Evolutionary conservation across 2,329 filamentous ascomycete species (phyloP).

Genomic region (Epichloe sp.): DNA sequence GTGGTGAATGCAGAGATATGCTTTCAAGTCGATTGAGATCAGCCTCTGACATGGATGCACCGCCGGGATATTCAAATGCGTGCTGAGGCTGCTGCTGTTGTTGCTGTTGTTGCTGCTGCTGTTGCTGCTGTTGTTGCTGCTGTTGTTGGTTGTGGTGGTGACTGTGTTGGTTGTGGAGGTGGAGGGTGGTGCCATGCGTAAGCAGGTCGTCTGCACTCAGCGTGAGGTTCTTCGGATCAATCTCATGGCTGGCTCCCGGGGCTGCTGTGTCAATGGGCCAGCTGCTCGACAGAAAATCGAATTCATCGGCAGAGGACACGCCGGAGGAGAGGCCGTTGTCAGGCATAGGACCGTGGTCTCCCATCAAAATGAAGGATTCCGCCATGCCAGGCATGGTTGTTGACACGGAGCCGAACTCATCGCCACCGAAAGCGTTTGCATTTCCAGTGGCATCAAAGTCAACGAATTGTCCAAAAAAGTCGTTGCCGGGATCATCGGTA

Average conservation of each 20-base stretch:
- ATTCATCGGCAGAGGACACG: conserved; percentile 23
- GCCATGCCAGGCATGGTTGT: conserved; percentile 13
- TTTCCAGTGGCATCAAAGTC: conserved; percentile 20
- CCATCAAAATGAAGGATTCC: conserved; percentile 16
- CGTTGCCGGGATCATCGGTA: conserved; percentile 16
- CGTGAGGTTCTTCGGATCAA: conserved; percentile 17
- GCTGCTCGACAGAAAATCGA: conserved; percentile 23
- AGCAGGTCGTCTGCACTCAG: conserved; percentile 7
- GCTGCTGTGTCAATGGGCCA: conserved; percentile 16
- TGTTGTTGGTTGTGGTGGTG: not conserved
- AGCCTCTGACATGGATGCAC: conserved; percentile 32
- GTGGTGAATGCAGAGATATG: conserved; percentile 31
- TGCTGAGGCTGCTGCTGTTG: conserved; percentile 1
- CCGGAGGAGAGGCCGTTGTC: conserved; percentile 22
- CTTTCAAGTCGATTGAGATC: conserved; percentile 33
- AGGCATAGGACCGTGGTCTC: conserved; percentile 5
- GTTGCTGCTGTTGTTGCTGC: conserved; percentile 8
- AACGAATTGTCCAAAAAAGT: conserved; percentile 26
- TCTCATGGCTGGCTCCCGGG: conserved; percentile 16
- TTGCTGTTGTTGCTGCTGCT: not conserved
- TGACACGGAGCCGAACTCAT: conserved; percentile 10
- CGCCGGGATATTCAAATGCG: conserved; percentile 13
- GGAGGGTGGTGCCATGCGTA: not conserved
- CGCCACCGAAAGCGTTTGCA: conserved; percentile 10
- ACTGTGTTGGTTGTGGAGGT: not conserved